Evolutionary conservation across 768 basidiomycete species (phyloP).

Genomic region (Naganishia friedmannii): DNA sequence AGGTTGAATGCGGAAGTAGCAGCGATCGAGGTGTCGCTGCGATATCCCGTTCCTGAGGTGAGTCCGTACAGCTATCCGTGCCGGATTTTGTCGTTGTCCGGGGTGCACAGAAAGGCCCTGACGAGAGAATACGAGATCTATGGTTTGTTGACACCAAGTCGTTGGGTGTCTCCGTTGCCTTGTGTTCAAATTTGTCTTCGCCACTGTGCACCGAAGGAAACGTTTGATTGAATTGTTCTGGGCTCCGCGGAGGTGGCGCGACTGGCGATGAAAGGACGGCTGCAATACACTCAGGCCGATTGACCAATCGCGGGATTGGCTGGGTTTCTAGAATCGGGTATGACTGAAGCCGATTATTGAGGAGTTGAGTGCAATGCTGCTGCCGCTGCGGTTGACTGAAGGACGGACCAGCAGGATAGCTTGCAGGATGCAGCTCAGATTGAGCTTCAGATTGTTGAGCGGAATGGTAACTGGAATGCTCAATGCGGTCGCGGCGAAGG

Average conservation of each 20-base stretch:
- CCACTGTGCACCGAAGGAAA: too few relatives aligned
- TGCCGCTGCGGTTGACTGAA: too few relatives aligned
- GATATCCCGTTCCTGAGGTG: constrained; percentile 1
- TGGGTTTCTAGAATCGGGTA: neutral
- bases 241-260: neutral
- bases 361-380: neutral
- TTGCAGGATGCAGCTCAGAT: too few relatives aligned
- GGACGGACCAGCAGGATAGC: too few relatives aligned
- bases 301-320: neutral
- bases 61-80: neutral
- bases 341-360: neutral
- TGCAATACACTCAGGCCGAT: neutral
- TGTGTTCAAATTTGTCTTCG: too few relatives aligned
- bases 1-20: neutral
- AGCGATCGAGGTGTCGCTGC: neutral
- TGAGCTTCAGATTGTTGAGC: neutral
- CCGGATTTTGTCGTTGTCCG: constrained; percentile 2
- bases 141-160: neutral
- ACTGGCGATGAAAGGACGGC: neutral
- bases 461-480: neutral
- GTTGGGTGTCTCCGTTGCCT: too few relatives aligned
- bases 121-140: neutral
- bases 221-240: too few relatives aligned
- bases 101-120: neutral
- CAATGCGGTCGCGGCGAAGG: neutral